phyloP scores from a whole-genome alignment of 768 basidiomycete genomes.

The Butyriboletus loyo region DNA sequence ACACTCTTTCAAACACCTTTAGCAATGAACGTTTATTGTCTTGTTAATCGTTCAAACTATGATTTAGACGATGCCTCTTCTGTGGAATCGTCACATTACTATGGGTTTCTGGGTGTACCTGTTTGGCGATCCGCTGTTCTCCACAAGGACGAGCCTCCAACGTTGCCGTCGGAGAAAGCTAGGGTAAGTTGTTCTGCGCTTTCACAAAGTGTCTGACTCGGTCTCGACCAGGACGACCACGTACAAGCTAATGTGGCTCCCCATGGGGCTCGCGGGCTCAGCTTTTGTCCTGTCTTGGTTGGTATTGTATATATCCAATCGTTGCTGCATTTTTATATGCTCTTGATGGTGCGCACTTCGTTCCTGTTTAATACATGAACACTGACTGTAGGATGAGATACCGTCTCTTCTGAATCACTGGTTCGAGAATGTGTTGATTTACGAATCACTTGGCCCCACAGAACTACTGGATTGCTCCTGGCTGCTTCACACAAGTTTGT shows the following conservation, averaged over 20 bases:
- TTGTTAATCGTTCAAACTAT: background rate
- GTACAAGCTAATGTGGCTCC: background rate
- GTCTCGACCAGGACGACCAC: background rate
- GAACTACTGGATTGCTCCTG: background rate
- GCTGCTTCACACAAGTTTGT: conserved; percentile 7
- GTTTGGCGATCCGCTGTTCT: background rate
- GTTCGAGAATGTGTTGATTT: conserved; percentile 17
- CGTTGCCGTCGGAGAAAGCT: no score
- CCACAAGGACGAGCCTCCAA: background rate
- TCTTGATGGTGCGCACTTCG: conserved; percentile 18
- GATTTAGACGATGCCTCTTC: background rate
- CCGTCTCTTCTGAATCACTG: conserved; percentile 17
- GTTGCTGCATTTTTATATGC: conserved; percentile 19
- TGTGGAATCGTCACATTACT: background rate
- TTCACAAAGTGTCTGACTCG: background rate
- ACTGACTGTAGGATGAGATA: conserved; percentile 14
- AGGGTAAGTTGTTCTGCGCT: background rate
- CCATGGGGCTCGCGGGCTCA: conserved; percentile 12
- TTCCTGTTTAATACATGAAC: background rate
- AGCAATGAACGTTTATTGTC: conserved; percentile 1
- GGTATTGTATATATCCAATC: conserved; percentile 14
- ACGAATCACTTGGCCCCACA: conserved; percentile 8
- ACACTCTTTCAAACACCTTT: background rate
- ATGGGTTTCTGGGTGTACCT: background rate
- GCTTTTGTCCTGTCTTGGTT: conserved; percentile 20